Evolutionary conservation across 2,329 filamentous ascomycete species (phyloP).

Genomic region (Pleomassaria siparia): DNA sequence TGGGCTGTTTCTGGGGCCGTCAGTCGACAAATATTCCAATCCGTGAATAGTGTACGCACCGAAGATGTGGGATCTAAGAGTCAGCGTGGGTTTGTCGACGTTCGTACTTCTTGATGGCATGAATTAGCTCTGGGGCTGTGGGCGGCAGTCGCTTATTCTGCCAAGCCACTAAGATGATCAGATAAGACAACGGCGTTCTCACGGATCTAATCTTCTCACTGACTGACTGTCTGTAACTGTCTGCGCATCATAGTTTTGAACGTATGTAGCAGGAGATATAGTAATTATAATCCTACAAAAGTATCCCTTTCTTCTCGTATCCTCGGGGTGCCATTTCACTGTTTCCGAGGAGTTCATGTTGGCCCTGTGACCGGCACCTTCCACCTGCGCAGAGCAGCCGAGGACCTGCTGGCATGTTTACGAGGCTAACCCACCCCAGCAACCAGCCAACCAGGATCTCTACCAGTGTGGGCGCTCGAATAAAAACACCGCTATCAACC

Average conservation of each 20-base stretch:
- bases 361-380: constrained; percentile 14
- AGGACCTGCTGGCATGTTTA: constrained; percentile 14
- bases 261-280: too few species aligned
- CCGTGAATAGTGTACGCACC: constrained; percentile 26
- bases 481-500: constrained; percentile 21
- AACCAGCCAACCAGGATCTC: constrained; percentile 25
- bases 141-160: too few species aligned
- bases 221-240: too few species aligned
- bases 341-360: neutral
- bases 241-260: too few species aligned
- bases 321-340: neutral
- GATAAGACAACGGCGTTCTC: too few species aligned
- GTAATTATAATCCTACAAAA: too few species aligned
- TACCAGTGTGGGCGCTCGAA: constrained; percentile 18
- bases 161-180: too few species aligned
- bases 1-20: constrained; percentile 53
- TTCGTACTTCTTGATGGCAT: constrained; percentile 29
- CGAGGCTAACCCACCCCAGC: too few species aligned
- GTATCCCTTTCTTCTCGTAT: too few species aligned
- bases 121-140: too few species aligned
- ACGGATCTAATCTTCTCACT: constrained; percentile 27
- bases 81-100: constrained; percentile 39
- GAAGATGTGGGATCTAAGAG: constrained; percentile 40
- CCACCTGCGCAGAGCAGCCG: constrained; percentile 8
- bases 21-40: constrained; percentile 13